A percentile compares a stretch with the other conserved stretches of the same genome.
Conservation (phyloP, 2,329 filamentous ascomycete species). For the Pseudogymnoascus sp. region DNA sequence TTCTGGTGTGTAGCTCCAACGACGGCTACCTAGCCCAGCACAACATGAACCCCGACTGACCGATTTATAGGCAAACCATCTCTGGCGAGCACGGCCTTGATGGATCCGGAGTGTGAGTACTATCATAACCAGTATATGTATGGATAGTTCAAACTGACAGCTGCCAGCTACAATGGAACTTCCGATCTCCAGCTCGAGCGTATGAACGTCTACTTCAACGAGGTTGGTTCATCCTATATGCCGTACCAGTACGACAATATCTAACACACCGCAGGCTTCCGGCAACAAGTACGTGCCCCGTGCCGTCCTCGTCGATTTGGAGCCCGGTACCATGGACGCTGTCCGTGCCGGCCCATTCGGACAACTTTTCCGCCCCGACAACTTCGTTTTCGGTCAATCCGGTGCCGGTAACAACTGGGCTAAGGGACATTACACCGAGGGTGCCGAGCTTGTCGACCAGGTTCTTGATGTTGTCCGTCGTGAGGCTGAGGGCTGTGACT, state of each 20-base stretch:
- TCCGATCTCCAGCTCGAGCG: slow-evolving; percentile 99
- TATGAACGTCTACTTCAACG: slow-evolving; percentile 99
- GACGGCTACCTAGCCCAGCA: slow-evolving; percentile 26
- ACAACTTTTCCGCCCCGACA: slow-evolving; percentile 98
- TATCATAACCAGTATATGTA: background rate
- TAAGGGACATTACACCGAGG: slow-evolving; percentile 99
- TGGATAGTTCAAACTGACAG: slow-evolving; percentile 19
- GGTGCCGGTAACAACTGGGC: slow-evolving; percentile 99
- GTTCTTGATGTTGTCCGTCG: slow-evolving; percentile 97
- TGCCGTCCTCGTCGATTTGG: slow-evolving; percentile 97
- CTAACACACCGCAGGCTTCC: slow-evolving; percentile 56
- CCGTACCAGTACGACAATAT: slow-evolving; percentile 10
- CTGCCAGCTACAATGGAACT: slow-evolving; percentile 80
- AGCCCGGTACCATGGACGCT: slow-evolving; percentile 99
- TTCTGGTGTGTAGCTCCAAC: slow-evolving; percentile 65
- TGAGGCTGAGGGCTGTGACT: slow-evolving; percentile 98
- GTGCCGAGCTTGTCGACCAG: slow-evolving; percentile 96
- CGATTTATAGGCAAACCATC: slow-evolving; percentile 59
- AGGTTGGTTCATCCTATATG: slow-evolving; percentile 40
- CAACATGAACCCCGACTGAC: slow-evolving; percentile 31
- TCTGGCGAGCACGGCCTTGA: slow-evolving; percentile 94
- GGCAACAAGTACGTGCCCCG: slow-evolving; percentile 99
- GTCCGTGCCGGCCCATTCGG: slow-evolving; percentile 97
- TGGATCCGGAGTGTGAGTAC: slow-evolving; percentile 83
- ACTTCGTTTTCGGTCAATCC: slow-evolving; percentile 99